These are phyloP conservation scores for Chalciporus pseudorubinellus DNA, from an alignment of 768 basidiomycete species.

Conservation along the genomic window DNA sequence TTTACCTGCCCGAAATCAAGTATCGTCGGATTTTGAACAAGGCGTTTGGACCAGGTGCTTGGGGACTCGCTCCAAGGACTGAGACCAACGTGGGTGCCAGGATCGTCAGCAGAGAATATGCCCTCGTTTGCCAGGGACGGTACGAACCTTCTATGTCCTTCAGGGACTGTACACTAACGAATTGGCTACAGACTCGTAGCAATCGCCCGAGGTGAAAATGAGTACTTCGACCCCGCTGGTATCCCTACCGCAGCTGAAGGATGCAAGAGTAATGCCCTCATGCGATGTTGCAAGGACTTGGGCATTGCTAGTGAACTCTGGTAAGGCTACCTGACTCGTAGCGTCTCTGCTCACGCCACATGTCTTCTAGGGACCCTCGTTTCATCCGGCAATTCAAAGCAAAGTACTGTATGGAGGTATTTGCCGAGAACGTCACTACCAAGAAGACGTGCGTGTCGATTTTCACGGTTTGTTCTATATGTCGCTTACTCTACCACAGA, in stretches of 20 bases:
- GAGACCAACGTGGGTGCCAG: slow-evolving; percentile 88
- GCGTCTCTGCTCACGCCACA: background rate
- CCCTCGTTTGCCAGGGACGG: slow-evolving; percentile 90
- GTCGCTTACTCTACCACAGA: slow-evolving; percentile 41
- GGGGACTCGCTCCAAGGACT: slow-evolving; percentile 93
- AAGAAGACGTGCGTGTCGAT: slow-evolving; percentile 82
- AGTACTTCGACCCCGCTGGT: slow-evolving; percentile 89
- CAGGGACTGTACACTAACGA: background rate
- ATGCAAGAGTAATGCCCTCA: slow-evolving; percentile 94
- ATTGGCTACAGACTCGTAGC: slow-evolving; percentile 65
- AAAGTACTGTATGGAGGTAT: slow-evolving; percentile 80
- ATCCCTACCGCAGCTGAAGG: slow-evolving; percentile 93
- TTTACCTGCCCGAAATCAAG: slow-evolving; percentile 97
- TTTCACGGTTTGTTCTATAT: background rate
- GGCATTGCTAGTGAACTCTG: slow-evolving; percentile 96
- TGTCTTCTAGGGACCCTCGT: slow-evolving; percentile 74
- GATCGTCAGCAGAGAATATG: slow-evolving; percentile 92
- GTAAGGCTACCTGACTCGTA: slow-evolving; percentile 39
- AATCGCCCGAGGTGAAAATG: slow-evolving; percentile 92
- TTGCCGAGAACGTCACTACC: slow-evolving; percentile 75
- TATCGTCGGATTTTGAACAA: slow-evolving; percentile 89
- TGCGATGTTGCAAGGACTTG: slow-evolving; percentile 96
- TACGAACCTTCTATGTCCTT: slow-evolving; percentile 32
- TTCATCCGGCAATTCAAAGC: slow-evolving; percentile 93
- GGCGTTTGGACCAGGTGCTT: slow-evolving; percentile 94